Base-by-base conservation (phyloP, 805 yeast genomes). In the Cyberlindnera euphorbiae region DNA sequence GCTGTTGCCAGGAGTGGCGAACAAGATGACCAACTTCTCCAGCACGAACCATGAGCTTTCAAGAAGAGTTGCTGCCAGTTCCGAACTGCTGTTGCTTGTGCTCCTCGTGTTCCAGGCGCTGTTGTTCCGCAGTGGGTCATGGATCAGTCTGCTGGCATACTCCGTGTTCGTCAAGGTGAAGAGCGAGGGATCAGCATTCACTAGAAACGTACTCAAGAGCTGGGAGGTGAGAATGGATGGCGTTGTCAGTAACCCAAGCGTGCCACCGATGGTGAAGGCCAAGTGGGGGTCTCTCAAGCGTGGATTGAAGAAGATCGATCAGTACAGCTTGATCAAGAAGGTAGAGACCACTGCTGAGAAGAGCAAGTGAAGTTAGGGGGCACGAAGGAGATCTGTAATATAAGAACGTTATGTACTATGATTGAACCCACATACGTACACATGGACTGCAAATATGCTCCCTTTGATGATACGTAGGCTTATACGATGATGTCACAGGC, bases 161-260 rank as follows among this genome's bases (percentile, higher is more conserved):
- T 55, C 73, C 10, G 39, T 75, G 10, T 89, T 89, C 64, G 68
- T 87, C 60, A 84, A 84, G 60, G 59, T 82, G 39, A 76, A 95
- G 60, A 84, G 69, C 56, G 94, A 86, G 55, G 78, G 77, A 47
- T 82, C 93, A 4, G 66, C 75, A 21, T 79, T 77, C 64, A 81
- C 87, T 38, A 79, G 85, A 61, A 65, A 73, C 44, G 78, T 77
- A 22, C 66, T 86, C 55, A 77, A 82, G 63, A 66, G 70, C 35
- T 66, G 81, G 66, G 94, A 84, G 59, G 79, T 82, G 32, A 67
- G 80, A 47, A 47, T 74, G 33, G 83, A 81, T 56, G 77, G 80
- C 14, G 39, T 77, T 13, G 62, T 77, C 28, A 56, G 67, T 27
- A 72, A 75, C 37, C 73, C 80, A 28, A 49, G 64, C n/a, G 63